Percentiles rank a stretch among this genome's conserved stretches.
phyloP scores from a whole-genome alignment of 768 basidiomycete species.

The Dacryopinax primogenitus region DNA sequence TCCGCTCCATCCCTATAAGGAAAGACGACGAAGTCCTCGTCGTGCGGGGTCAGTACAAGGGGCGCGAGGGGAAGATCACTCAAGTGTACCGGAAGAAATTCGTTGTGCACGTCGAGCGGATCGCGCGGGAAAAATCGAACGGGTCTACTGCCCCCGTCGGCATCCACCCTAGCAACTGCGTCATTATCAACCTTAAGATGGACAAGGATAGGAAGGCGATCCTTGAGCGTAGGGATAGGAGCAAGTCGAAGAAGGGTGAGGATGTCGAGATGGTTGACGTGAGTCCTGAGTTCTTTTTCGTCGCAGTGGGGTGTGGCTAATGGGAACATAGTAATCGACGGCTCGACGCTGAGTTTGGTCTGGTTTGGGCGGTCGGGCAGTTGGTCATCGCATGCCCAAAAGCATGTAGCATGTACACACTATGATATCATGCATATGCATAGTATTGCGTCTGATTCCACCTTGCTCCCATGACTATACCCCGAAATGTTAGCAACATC shows the following conservation, averaged over 20 bases:
- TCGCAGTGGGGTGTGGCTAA: slow-evolving; percentile 14
- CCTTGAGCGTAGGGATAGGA: slow-evolving; percentile 72
- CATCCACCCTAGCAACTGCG: slow-evolving; percentile 92
- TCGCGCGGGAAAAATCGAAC: slow-evolving; percentile 94
- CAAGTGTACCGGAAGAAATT: slow-evolving; percentile 96
- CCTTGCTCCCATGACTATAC: no score
- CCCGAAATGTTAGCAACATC: no score
- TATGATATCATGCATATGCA: slow-evolving; percentile 9
- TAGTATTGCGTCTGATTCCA: neutral
- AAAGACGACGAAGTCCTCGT: slow-evolving; percentile 98
- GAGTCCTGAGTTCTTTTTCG: slow-evolving; percentile 28
- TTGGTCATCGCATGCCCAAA: slow-evolving; percentile 6
- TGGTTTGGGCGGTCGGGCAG: no score
- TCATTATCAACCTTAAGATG: slow-evolving; percentile 82
- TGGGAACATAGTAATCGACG: slow-evolving; percentile 15
- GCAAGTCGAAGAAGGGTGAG: slow-evolving; percentile 38
- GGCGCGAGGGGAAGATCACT: slow-evolving; percentile 94
- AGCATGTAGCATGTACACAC: slow-evolving; percentile 9
- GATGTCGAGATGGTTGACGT: slow-evolving; percentile 59
- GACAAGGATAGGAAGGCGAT: slow-evolving; percentile 89
- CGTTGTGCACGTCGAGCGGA: slow-evolving; percentile 97
- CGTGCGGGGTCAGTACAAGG: slow-evolving; percentile 96
- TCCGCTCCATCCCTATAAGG: slow-evolving; percentile 84
- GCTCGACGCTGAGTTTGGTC: slow-evolving; percentile 20
- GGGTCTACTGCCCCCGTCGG: slow-evolving; percentile 88